Conservation (phyloP, 2,329 filamentous ascomycete species). For the Talaromyces sp. region DNA sequence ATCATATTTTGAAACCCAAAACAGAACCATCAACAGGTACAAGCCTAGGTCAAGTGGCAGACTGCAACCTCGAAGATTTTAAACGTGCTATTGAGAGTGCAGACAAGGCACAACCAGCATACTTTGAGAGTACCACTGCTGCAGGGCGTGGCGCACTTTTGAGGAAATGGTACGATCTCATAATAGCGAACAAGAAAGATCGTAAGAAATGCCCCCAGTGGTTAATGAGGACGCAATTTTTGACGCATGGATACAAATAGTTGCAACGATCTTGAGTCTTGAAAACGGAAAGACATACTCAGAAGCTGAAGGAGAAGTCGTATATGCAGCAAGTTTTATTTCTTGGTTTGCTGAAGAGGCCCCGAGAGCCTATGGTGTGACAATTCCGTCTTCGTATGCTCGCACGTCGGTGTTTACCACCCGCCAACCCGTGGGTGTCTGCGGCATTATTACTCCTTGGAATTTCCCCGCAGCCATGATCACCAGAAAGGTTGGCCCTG, state of each 20-base stretch:
- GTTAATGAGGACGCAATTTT: too few species aligned
- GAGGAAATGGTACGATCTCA: constrained; percentile 53
- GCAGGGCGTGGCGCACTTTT: constrained; percentile 48
- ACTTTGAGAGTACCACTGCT: constrained; percentile 41
- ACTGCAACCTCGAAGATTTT: constrained; percentile 18
- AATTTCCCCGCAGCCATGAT: constrained; percentile 57
- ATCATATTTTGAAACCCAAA: not conserved
- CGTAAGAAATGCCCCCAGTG: constrained; percentile 24
- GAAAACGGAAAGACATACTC: constrained; percentile 16
- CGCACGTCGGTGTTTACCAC: constrained; percentile 59
- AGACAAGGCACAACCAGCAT: constrained; percentile 30
- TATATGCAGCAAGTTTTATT: constrained; percentile 57
- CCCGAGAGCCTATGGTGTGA: constrained; percentile 56
- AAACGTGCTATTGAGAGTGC: constrained; percentile 17
- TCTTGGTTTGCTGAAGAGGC: constrained; percentile 63
- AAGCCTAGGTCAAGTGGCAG: constrained; percentile 16
- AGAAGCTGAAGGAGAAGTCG: constrained; percentile 56
- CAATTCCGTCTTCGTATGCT: constrained; percentile 55
- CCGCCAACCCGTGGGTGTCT: constrained; percentile 64
- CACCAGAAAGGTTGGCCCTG: constrained; percentile 36
- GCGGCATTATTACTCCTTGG: constrained; percentile 63
- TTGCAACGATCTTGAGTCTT: not conserved
- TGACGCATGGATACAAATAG: not conserved
- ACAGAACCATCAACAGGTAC: constrained; percentile 18
- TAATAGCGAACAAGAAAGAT: constrained; percentile 52